Evolutionary conservation across 2,329 filamentous ascomycete genomes (phyloP).

Genomic region (Dothistroma pini): DNA sequence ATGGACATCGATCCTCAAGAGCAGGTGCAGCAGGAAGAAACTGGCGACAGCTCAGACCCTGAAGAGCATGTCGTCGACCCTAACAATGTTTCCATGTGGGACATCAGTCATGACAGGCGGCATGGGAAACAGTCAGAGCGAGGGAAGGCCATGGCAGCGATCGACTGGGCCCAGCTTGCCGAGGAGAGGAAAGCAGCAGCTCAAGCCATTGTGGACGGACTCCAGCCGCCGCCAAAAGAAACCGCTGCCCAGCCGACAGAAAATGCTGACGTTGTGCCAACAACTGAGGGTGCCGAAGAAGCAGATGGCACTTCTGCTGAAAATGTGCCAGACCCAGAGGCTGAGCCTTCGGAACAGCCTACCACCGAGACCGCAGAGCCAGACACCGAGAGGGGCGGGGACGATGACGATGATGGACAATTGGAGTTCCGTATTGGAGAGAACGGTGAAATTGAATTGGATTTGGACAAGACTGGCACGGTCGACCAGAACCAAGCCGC

Average conservation of each 20-base stretch:
- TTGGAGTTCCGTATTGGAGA: conserved; percentile 54
- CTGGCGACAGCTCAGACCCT: conserved; percentile 28
- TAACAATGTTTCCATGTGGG: conserved; percentile 65
- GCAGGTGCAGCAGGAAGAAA: background rate
- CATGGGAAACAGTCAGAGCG: conserved; percentile 69
- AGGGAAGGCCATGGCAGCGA: conserved; percentile 67
- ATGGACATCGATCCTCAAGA: background rate
- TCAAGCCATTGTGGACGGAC: conserved; percentile 26
- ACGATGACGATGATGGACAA: conserved; percentile 10
- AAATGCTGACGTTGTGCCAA: conserved; percentile 12
- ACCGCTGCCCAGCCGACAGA: conserved; percentile 1
- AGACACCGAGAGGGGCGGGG: conserved; percentile 9
- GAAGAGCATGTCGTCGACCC: conserved; percentile 55
- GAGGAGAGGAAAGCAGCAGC: conserved; percentile 39
- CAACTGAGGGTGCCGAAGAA: conserved; percentile 19
- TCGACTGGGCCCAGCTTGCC: conserved; percentile 55
- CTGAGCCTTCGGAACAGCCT: background rate
- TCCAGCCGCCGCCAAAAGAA: conserved; percentile 7
- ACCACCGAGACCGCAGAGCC: conserved; percentile 6
- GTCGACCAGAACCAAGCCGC: conserved; percentile 65
- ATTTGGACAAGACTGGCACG: conserved; percentile 59
- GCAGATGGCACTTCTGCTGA: conserved; percentile 11
- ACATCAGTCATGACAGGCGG: conserved; percentile 60
- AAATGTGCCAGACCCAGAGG: background rate
- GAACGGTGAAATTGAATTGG: conserved; percentile 68